Evolutionary conservation across 257 asterid species (phyloP), one percentile per base, ranked within the genome.

Genomic region (Solanum clarkiae): DNA sequence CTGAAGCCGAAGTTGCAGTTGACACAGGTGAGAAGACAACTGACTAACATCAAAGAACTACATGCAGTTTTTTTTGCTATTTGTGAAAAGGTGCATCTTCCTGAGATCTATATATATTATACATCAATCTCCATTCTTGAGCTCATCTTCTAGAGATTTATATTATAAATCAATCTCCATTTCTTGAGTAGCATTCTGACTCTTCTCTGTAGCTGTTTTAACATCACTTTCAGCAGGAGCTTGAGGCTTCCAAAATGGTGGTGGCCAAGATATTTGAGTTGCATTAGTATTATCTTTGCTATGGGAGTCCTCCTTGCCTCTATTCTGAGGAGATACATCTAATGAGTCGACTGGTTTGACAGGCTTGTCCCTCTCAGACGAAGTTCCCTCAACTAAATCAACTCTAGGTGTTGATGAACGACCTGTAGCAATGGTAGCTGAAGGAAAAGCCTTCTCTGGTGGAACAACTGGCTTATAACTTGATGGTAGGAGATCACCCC

Each of bases 391-490:
- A 72, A 89, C 87, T 68, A 88, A 80, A 87, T 96, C 98, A 57
- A 84, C 85, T 91, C 90, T 91, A 82, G 93, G 86, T 16, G 90
- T 88, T 26, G 90, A 86, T 83, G 91, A 79, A 57, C 98, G 97
- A 11, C 97, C 95, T 0, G 96, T 89, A 75, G 98, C 84, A 79
- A 95, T 90, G 18, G 97, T 85, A 54, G 98, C 98, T 6, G 94
- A 91, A 7, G 98, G 98, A 83, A 96, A 96, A 60, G 99, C 99
- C 89, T 96, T 96, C 88, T 96, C 99, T 7, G 98, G 98, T 32
- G 98, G 99, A 82, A 96, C 95, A 47, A 92, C 97, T 9, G 99
- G 99, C 47, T 85, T 94, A 77, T 96, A 96, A 85, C 94, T 93
- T 82, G 98, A 92, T 12, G 99, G 99, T 10, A 94, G 98, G 12